A percentile compares a stretch with the other conserved stretches of the same genome.
Evolutionary conservation across 1,139 yeast genomes (phyloP).

Genomic region (Magnusiomyces starmeri): DNA sequence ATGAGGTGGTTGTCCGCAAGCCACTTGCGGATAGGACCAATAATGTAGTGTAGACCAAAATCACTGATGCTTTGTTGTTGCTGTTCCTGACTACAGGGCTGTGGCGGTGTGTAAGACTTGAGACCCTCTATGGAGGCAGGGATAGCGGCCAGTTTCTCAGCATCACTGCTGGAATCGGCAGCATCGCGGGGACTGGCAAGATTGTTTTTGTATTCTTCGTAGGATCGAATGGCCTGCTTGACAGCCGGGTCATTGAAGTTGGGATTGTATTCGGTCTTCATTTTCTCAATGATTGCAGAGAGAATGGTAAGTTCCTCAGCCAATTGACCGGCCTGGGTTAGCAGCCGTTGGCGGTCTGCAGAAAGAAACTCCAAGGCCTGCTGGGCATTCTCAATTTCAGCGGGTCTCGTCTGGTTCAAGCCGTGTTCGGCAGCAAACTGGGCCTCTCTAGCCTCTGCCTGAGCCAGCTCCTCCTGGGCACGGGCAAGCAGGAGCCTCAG

Average conservation of each 20-base stretch:
- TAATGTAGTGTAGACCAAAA: neutral
- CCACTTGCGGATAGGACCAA: neutral
- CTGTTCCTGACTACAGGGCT: neutral
- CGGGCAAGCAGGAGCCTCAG: slow-evolving; percentile 4
- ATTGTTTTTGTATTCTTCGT: slow-evolving; percentile 35
- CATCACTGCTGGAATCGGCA: neutral
- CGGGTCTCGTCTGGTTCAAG: slow-evolving; percentile 7
- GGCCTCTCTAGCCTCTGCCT: slow-evolving; percentile 8
- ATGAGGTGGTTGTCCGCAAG: neutral
- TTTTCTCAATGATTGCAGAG: slow-evolving; percentile 41
- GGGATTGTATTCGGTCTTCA: slow-evolving; percentile 65
- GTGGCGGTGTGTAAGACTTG: neutral
- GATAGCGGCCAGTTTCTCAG: neutral
- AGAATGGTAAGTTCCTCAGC: neutral
- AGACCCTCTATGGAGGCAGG: neutral
- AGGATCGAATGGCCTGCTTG: slow-evolving; percentile 58
- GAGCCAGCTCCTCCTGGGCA: slow-evolving; percentile 7
- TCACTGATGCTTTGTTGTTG: neutral
- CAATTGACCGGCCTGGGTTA: slow-evolving; percentile 27
- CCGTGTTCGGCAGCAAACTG: neutral
- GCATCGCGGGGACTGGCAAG: slow-evolving; percentile 8
- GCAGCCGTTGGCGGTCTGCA: slow-evolving; percentile 25
- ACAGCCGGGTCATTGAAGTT: slow-evolving; percentile 89
- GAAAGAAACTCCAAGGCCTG: slow-evolving; percentile 25
- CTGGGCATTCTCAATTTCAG: slow-evolving; percentile 21